These are phyloP conservation scores for Suhomyces anneliseae DNA, from an alignment of 1,139 yeast genomes.

Conservation along the genomic window DNA sequence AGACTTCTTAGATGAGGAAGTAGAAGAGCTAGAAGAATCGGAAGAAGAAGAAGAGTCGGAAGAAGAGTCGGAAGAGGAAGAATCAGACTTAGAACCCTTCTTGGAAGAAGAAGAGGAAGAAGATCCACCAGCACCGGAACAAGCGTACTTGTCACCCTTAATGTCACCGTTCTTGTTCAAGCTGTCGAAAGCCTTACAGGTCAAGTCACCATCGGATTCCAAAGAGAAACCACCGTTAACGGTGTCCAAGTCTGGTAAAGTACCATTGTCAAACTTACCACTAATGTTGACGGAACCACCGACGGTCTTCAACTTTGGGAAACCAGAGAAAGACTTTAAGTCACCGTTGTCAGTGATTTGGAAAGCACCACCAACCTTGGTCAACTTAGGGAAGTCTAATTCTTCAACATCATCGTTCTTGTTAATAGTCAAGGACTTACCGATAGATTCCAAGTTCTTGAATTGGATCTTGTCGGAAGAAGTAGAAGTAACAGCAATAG, in stretches of 20 bases:
- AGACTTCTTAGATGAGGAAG: constrained; percentile 24
- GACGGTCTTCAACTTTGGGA: constrained; percentile 68
- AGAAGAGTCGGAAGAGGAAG: constrained; percentile 30
- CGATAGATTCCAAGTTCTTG: constrained; percentile 59
- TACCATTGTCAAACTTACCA: constrained; percentile 81
- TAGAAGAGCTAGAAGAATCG: constrained; percentile 19
- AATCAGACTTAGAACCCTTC: constrained; percentile 29
- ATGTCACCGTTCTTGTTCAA: constrained; percentile 72
- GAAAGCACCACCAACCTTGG: constrained; percentile 83
- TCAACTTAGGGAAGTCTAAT: constrained; percentile 68
- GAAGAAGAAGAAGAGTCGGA: constrained; percentile 29
- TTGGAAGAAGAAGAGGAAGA: constrained; percentile 53
- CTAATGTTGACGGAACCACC: constrained; percentile 83
- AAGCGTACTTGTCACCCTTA: constrained; percentile 85
- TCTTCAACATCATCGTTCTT: constrained; percentile 72
- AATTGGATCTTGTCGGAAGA: constrained; percentile 58
- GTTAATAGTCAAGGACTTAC: constrained; percentile 77
- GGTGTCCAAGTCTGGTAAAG: constrained; percentile 66
- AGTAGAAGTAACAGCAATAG: constrained; percentile 74
- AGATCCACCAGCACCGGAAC: constrained; percentile 69
- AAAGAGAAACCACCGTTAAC: constrained; percentile 92
- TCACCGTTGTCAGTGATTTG: constrained; percentile 79
- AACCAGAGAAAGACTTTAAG: constrained; percentile 65
- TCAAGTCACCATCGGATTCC: constrained; percentile 74
- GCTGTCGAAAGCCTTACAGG: constrained; percentile 73